phyloP scores from a whole-genome alignment of 2,329 filamentous ascomycete species.

The Colletotrichum sp. region DNA sequence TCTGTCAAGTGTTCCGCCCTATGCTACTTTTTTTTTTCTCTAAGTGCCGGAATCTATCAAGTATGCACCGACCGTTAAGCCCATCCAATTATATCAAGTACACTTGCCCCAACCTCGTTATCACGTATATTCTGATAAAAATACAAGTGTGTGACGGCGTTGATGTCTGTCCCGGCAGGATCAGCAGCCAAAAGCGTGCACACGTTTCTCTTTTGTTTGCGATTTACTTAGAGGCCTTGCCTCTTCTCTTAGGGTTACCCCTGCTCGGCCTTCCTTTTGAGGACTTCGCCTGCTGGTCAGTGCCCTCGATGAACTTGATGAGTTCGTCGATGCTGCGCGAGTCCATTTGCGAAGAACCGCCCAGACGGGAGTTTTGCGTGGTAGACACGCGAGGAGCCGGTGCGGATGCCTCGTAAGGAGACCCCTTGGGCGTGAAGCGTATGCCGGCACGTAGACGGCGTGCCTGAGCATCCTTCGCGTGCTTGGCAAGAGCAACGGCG shows the following conservation, averaged over 20 bases:
- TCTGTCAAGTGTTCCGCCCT: background rate
- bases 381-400: constrained; percentile 30
- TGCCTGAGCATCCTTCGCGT: constrained; percentile 84
- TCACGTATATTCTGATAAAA: background rate
- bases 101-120: background rate
- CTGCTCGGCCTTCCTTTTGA: constrained; percentile 61
- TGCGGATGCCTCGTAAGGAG: constrained; percentile 57
- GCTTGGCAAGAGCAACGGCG: constrained; percentile 92
- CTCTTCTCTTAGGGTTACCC: constrained; percentile 61
- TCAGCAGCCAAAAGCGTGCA: background rate
- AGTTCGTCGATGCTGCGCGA: constrained; percentile 90
- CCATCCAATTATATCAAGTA: constrained; percentile 8
- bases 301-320: constrained; percentile 91
- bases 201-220: background rate
- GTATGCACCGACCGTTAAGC: background rate
- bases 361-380: constrained; percentile 15
- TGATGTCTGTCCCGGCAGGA: background rate
- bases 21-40: background rate
- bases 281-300: constrained; percentile 54
- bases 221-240: constrained; percentile 27
- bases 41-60: background rate
- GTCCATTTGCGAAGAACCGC: constrained; percentile 57
- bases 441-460: constrained; percentile 75
- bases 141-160: background rate
- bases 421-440: constrained; percentile 68